These are phyloP conservation scores for Prinsepia uniflora DNA, from an alignment of 306 rosid species.

Conservation along the genomic window DNA sequence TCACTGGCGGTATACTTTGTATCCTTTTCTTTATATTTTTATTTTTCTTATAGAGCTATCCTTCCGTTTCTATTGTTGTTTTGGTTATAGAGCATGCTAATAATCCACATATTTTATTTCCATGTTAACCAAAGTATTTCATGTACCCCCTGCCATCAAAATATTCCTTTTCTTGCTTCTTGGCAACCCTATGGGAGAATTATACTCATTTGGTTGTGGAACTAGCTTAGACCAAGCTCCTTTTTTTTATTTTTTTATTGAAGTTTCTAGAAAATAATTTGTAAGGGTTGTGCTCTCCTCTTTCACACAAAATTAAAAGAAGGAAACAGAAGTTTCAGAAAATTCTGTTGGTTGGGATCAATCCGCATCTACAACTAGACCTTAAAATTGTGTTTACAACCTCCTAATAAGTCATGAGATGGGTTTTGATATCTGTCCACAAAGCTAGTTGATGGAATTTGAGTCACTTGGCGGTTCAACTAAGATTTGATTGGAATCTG, in stretches of 20 bases:
- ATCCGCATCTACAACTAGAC: background rate
- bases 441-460: background rate
- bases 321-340: background rate
- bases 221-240: background rate
- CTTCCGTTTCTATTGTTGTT: too few species aligned
- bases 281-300: background rate
- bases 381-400: too few species aligned
- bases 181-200: background rate
- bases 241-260: too few species aligned
- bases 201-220: background rate
- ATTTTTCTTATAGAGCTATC: background rate
- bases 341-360: background rate
- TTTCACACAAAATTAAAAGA: background rate
- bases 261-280: background rate
- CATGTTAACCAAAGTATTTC: background rate
- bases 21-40: background rate
- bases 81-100: background rate
- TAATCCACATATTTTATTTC: background rate
- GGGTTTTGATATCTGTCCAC: background rate
- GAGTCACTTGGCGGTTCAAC: background rate
- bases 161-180: background rate
- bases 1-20: conserved; percentile 70
- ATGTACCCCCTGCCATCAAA: background rate
- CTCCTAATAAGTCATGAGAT: background rate
- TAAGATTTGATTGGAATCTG: background rate